Percentiles rank a stretch among this genome's conserved stretches.
Evolutionary conservation across 257 asterid species (phyloP).

Genomic region (Handroanthus guayacan): DNA sequence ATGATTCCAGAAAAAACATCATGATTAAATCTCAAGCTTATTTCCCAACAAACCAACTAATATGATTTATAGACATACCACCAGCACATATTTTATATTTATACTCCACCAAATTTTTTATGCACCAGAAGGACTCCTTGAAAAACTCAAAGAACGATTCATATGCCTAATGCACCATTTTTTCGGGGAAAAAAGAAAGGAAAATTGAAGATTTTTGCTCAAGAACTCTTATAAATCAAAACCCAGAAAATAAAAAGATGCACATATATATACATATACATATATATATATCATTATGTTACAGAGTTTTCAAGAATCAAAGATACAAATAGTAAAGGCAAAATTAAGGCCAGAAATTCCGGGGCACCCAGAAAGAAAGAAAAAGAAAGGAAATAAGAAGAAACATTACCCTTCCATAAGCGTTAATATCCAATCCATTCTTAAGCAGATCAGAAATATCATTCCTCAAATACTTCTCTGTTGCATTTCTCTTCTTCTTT

Average conservation of each 20-base stretch:
- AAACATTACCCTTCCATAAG: slow-evolving; percentile 73
- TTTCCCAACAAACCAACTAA: slow-evolving; percentile 24
- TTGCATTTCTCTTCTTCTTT: slow-evolving; percentile 78
- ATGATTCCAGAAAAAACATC: not conserved
- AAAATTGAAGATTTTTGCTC: slow-evolving; percentile 7
- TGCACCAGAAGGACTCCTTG: not conserved
- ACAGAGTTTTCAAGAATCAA: slow-evolving; percentile 16
- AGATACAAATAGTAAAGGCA: not conserved
- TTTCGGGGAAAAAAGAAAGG: not conserved
- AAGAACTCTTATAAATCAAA: slow-evolving; percentile 3
- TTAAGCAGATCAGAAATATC: slow-evolving; percentile 80
- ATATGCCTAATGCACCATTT: no score
- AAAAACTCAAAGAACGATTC: not conserved
- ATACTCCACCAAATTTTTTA: slow-evolving; percentile 10
- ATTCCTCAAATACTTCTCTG: slow-evolving; percentile 72
- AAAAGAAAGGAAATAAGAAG: not conserved
- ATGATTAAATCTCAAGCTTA: slow-evolving; percentile 4
- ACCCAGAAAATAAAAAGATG: not conserved
- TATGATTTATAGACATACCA: slow-evolving; percentile 23
- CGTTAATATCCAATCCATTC: slow-evolving; percentile 61
- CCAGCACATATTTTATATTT: slow-evolving; percentile 16
- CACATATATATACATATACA: no score
- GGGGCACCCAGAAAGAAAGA: not conserved
- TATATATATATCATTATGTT: no score
- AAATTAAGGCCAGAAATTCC: slow-evolving; percentile 16